These are phyloP conservation scores for Corrigiola litoralis DNA, from an alignment of 179 eudicot genomes.

Conservation along the genomic window DNA sequence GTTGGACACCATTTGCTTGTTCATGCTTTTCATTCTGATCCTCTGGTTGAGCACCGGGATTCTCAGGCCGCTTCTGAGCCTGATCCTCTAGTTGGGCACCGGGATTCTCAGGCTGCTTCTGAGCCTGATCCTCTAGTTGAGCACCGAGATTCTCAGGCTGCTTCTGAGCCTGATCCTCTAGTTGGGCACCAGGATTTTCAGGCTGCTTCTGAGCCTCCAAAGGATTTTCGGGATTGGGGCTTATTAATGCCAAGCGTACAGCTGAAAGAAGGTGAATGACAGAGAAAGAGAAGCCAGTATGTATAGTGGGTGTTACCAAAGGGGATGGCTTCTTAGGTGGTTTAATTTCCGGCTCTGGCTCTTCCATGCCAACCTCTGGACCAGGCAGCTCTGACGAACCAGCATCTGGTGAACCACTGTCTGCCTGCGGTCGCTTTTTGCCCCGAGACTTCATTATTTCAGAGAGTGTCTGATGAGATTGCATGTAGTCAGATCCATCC, in stretches of 20 bases:
- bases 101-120: conserved; percentile 29
- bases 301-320: conserved; percentile 71
- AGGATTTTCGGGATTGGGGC: conserved; percentile 42
- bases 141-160: too few relatives aligned
- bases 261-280: conserved; percentile 86
- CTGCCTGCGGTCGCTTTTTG: conserved; percentile 52
- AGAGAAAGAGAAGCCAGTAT: conserved; percentile 80
- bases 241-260: conserved; percentile 68
- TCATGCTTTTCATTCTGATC: conserved; percentile 33
- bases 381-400: conserved; percentile 38
- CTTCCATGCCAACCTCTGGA: conserved; percentile 42
- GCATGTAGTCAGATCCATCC: conserved; percentile 34
- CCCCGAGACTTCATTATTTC: conserved; percentile 45
- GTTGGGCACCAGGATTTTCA: conserved; percentile 30
- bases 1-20: conserved; percentile 31
- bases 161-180: too few relatives aligned
- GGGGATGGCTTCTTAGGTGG: conserved; percentile 61
- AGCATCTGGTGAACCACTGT: conserved; percentile 33
- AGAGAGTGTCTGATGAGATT: conserved; percentile 37
- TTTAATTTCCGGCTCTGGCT: conserved; percentile 50
- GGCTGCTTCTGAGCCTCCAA: conserved; percentile 31
- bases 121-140: conserved; percentile 22
- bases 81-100: conserved; percentile 23
- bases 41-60: conserved; percentile 13
- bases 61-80: too few relatives aligned